Base-by-base conservation (phyloP, 805 yeast species). In the Wickerhamiella domercqiae region DNA sequence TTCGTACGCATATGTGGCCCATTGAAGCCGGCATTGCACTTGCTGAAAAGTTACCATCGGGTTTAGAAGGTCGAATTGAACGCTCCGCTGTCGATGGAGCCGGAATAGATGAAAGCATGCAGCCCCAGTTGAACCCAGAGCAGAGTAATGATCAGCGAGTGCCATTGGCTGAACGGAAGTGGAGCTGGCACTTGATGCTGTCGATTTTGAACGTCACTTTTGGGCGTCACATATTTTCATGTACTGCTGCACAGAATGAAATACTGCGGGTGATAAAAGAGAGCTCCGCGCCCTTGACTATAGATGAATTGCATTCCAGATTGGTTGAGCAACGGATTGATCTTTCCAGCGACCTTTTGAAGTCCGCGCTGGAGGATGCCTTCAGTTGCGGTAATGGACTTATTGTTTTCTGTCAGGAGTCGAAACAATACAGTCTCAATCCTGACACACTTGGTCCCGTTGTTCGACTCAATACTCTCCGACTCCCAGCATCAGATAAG, bases 201-300 rank as follows among this genome's bases (percentile, higher is more conserved):
- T 17, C 33, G 14, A 30, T 30, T 30, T 20, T 16, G 21, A 7
- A 20, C 7, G 33, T 30, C n/a, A 5, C 7, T 16, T n/a, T 30
- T 15, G 33, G 33, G 7, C 7, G n/a, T 20, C 33, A 30, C n/a
- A 30, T 14, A 15, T 30, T 30, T 21, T 17, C 33, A 17, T 30
- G 33, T 21, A 13, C 33, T 7, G 19, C 21, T 17, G 21, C 19
- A 6, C 33, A 30, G 16, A 7, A 6, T n/a, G 33, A 20, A 15
- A 13, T 30, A 6, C 16, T 30, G 7, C 21, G 19, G 21, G 33
- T 21, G n/a, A n/a, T 30, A 14, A 14, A 13, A 6, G 19, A 18
- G 7, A n/a, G 21, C 6, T 13, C 21, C 14, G 5, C 5, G n/a
- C 33, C 33, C 21, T 5, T 30, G 20, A 13, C 33, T 6, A n/a